Evolutionary conservation across 176 grass and related monocot species (phyloP).

Genomic region (Musa beccarii): DNA sequence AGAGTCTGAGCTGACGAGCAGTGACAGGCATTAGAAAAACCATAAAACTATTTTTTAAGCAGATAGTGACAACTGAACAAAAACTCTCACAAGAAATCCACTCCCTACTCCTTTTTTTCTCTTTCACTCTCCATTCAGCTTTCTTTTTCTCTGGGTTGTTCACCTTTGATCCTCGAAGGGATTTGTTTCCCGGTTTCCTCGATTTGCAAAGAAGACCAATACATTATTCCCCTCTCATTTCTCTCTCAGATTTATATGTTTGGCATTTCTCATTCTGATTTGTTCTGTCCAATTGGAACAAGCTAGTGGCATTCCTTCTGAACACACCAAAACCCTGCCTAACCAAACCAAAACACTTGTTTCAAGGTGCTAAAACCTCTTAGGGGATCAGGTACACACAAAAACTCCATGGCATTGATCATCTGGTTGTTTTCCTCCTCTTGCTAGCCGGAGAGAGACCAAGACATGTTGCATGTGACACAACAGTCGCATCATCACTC

Average conservation of each 20-base stretch:
- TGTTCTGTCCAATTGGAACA: background rate
- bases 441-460: constrained; percentile 49
- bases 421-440: constrained; percentile 62
- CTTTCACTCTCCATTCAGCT: too few relatives aligned
- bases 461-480: constrained; percentile 35
- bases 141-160: background rate
- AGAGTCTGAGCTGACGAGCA: constrained; percentile 68
- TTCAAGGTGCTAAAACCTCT: constrained; percentile 5
- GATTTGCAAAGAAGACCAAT: constrained; percentile 24
- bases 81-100: constrained; percentile 25
- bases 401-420: background rate
- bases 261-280: constrained; percentile 5
- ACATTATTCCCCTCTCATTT: constrained; percentile 9
- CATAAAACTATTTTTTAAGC: constrained; percentile 16
- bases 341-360: constrained; percentile 19
- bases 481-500: background rate
- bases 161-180: constrained; percentile 20
- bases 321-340: constrained; percentile 19
- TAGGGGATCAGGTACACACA: background rate
- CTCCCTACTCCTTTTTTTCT: constrained; percentile 10
- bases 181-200: background rate
- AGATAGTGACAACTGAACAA: constrained; percentile 34
- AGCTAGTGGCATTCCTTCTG: constrained; percentile 7
- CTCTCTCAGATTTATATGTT: constrained; percentile 15
- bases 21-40: constrained; percentile 27